phyloP scores from a whole-genome alignment of 2,329 filamentous ascomycete genomes.

The Curvularia eragrostidis region DNA sequence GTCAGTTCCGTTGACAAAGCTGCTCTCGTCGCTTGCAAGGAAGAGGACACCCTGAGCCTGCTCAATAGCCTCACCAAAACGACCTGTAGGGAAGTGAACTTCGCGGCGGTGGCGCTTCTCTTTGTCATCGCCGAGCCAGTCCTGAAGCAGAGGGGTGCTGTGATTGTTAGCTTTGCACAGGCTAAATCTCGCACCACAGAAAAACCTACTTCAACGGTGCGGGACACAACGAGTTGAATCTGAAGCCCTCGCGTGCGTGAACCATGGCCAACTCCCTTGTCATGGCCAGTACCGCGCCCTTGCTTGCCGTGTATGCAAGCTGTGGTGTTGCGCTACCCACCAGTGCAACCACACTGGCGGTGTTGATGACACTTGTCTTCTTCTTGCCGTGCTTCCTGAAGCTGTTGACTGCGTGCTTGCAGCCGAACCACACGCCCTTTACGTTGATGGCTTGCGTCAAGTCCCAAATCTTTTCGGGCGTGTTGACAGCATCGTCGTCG shows the following conservation, averaged over 20 bases:
- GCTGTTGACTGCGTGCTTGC: conserved; percentile 86
- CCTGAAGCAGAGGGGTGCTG: conserved; percentile 84
- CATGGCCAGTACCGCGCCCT: conserved; percentile 88
- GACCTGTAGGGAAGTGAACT: conserved; percentile 85
- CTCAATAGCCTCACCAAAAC: conserved; percentile 93
- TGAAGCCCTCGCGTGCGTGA: conserved; percentile 85
- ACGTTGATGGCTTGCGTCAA: conserved; percentile 93
- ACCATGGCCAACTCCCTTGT: conserved; percentile 91
- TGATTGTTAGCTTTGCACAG: conserved; percentile 21
- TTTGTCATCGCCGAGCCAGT: conserved; percentile 89
- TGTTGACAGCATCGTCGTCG: conserved; percentile 71
- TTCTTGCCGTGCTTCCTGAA: conserved; percentile 81
- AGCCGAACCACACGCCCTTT: conserved; percentile 97
- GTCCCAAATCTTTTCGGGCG: conserved; percentile 91
- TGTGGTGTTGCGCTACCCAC: conserved; percentile 88
- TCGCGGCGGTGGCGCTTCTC: conserved; percentile 82
- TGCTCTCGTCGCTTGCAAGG: conserved; percentile 84
- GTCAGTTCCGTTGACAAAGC: conserved; percentile 88
- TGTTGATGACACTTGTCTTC: conserved; percentile 87
- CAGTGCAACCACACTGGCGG: conserved; percentile 84
- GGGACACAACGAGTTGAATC: conserved; percentile 90
- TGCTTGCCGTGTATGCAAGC: conserved; percentile 91
- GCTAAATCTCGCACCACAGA: background rate
- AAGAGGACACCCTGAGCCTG: conserved; percentile 90
- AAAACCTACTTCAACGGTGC: conserved; percentile 76